Evolutionary conservation across 2,329 filamentous ascomycete genomes (phyloP), one percentile per base, ranked within the genome.

Genomic region (Furcasterigmium furcatum): DNA sequence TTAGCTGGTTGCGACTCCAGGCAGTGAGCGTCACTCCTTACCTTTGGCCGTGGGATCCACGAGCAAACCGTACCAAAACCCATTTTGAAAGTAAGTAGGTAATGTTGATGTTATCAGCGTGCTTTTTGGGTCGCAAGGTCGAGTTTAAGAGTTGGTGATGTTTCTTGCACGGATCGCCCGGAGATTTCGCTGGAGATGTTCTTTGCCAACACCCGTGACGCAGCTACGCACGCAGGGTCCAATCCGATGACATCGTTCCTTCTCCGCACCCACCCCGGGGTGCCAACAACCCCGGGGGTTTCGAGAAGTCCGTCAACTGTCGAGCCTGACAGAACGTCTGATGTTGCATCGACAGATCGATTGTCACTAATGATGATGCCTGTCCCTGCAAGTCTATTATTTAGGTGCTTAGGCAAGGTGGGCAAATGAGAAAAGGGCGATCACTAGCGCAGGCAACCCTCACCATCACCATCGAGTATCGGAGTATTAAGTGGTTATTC

Each of bases 1-100:
- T 36, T 36, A 36, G 34, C 34, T 36, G n/a, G 8, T 10, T 34
- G 18, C 34, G 34, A 18, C 30, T 13, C 30, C 34, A 27, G 7
- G 24, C 7, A 36, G 19, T 12, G 34, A 18, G n/a, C n/a, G n/a
- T 36, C n/a, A 13, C n/a, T 18, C 5, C n/a, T 36, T 10, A 50
- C 49, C 57, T 58, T 63, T 43, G 61, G 61, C 8, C 58, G 55
- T 18, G 61, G 59, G 40, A 63, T 43, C 52, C 59, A 52, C 18
- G 59, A 47, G 41, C 54, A 47, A 44, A 51, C 38, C 38, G 32
- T 45, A 7, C 40, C 43, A n/a, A 43, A 24, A 21, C 40, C 45
- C 49, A 52, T 52, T 1, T 25, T 38, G 20, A 16, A 24, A 10
- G n/a, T n/a, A n/a, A n/a, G n/a, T n/a, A n/a, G n/a, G n/a, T n/a